Evolutionary conservation across 345 rosid species (phyloP).

Genomic region (Erysimum cheiranthoides): DNA sequence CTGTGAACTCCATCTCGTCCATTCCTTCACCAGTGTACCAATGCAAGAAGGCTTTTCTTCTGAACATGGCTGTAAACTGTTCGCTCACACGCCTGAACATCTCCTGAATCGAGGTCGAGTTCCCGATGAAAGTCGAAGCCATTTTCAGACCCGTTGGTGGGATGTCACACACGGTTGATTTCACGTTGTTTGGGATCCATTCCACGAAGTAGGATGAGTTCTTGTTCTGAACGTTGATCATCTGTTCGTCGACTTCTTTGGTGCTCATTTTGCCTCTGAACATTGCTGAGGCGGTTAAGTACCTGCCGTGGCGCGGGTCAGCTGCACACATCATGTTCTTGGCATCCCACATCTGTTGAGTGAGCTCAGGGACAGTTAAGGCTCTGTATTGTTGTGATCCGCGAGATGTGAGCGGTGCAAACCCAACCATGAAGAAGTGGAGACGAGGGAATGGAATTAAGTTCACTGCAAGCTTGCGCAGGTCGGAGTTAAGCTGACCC

Average conservation of each 20-base stretch:
- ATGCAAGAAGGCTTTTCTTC: conserved; percentile 76
- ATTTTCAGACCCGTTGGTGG: conserved; percentile 79
- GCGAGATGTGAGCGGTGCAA: conserved; percentile 76
- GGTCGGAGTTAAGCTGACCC: conserved; percentile 79
- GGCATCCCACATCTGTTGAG: conserved; percentile 87
- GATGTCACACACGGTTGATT: conserved; percentile 79
- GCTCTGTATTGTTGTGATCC: conserved; percentile 80
- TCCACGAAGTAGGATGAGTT: conserved; percentile 79
- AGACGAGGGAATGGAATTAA: conserved; percentile 78
- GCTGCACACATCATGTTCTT: conserved; percentile 92
- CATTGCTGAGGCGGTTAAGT: conserved; percentile 81
- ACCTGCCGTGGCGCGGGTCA: conserved; percentile 79
- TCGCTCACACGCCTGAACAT: conserved; percentile 81
- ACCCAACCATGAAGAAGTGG: conserved; percentile 82
- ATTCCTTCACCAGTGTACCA: conserved; percentile 88
- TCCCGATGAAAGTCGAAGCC: conserved; percentile 85
- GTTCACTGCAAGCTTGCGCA: conserved; percentile 76
- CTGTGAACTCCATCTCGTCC: conserved; percentile 92
- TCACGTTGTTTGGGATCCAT: conserved; percentile 85
- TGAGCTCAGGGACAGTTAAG: conserved; percentile 78
- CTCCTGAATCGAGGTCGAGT: conserved; percentile 80
- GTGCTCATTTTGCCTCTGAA: conserved; percentile 88
- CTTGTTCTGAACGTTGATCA: conserved; percentile 83
- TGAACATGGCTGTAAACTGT: conserved; percentile 80
- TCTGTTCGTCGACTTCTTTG: conserved; percentile 79